Evolutionary conservation across 371 early-diverging fungal species (phyloP).

Genomic region (Apophysomyces trapeziformis): DNA sequence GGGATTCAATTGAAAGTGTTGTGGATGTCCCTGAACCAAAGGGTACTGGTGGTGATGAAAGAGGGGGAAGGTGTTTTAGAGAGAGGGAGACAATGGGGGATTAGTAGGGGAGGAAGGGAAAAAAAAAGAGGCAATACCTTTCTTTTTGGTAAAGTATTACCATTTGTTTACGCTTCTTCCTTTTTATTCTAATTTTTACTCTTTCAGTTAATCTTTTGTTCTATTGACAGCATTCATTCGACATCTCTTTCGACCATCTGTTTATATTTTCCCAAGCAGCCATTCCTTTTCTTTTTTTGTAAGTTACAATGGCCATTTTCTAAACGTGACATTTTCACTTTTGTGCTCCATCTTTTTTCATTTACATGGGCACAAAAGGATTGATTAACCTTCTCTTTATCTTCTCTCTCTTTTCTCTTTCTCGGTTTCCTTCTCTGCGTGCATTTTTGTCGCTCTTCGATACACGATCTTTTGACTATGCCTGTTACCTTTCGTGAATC

Average conservation of each 20-base stretch:
- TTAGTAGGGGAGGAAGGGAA: slow-evolving; percentile 2
- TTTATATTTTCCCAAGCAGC: slow-evolving; percentile 9
- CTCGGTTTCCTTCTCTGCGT: slow-evolving; percentile 3
- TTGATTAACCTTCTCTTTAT: background rate
- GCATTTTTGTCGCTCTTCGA: slow-evolving; percentile 7
- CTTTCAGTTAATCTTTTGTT: background rate
- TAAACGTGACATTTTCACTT: slow-evolving; percentile 10
- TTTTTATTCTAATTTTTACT: background rate
- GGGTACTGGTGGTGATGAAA: too few species aligned
- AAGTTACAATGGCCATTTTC: slow-evolving; percentile 1
- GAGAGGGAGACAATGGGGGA: background rate
- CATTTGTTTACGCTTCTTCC: background rate
- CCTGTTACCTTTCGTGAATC: slow-evolving; percentile 5
- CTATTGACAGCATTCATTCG: slow-evolving; percentile 6
- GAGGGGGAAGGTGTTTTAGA: background rate
- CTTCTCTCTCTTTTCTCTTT: slow-evolving; percentile 5
- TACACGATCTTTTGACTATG: slow-evolving; percentile 7
- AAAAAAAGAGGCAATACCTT: background rate
- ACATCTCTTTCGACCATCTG: slow-evolving; percentile 7
- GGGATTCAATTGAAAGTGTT: too few species aligned
- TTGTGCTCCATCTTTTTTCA: slow-evolving; percentile 5
- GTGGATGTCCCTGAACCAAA: too few species aligned
- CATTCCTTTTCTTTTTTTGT: slow-evolving; percentile 3
- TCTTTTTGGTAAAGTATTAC: background rate
- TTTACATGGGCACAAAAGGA: slow-evolving; percentile 7